Conservation (phyloP, 805 yeast genomes). For the Cyberlindnera galapagoensis region DNA sequence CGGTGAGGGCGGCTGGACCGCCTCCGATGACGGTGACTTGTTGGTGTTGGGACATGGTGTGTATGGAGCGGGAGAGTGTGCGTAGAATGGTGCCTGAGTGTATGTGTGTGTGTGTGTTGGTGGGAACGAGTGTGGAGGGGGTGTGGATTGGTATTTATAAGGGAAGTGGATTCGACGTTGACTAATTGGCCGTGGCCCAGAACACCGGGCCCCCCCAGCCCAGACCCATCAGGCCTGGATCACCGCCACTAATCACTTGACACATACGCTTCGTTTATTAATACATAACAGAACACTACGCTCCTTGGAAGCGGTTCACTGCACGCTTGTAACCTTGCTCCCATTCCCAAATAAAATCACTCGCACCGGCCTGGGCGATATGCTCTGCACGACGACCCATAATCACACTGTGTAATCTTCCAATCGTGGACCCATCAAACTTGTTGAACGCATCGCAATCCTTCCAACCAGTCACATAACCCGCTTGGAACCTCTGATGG, state of each 20-base stretch:
- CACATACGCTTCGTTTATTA: no score
- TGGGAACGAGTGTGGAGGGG: no score
- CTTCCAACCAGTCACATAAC: conserved; percentile 66
- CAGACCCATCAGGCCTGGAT: no score
- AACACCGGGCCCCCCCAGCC: no score
- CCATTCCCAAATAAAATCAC: conserved; percentile 76
- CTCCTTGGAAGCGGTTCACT: conserved; percentile 22
- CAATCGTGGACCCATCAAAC: conserved; percentile 65
- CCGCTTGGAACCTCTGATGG: conserved; percentile 76
- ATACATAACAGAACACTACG: no score
- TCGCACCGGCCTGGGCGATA: conserved; percentile 43
- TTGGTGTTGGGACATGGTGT: conserved; percentile 48
- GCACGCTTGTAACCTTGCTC: conserved; percentile 79
- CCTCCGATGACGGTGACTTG: conserved; percentile 88
- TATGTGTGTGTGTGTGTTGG: no score
- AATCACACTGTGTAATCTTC: conserved; percentile 69
- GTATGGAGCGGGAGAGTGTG: no score
- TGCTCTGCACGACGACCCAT: conserved; percentile 59
- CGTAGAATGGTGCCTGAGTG: no score
- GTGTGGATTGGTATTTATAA: no score
- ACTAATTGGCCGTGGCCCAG: no score
- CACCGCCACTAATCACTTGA: no score
- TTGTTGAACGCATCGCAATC: conserved; percentile 67
- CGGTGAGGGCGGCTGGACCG: conserved; percentile 99
- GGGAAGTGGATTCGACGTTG: no score